These are phyloP conservation scores for Colletotrichum eleusines DNA, from an alignment of 2,329 filamentous ascomycete genomes.

Conservation along the genomic window DNA sequence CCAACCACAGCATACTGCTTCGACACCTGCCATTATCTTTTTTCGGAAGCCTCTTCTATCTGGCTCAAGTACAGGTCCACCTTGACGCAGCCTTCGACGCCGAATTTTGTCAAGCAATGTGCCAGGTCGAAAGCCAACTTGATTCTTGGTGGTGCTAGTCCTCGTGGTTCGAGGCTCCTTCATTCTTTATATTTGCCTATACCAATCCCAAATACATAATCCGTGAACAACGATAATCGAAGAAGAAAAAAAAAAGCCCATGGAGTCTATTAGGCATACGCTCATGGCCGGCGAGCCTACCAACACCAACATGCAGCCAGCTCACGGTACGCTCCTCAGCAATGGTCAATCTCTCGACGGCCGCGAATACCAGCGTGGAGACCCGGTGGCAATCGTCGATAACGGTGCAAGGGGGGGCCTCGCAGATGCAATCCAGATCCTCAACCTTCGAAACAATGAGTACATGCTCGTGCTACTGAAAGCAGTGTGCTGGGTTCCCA, in stretches of 20 bases:
- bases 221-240: background rate
- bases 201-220: background rate
- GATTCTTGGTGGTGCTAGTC: slow-evolving; percentile 24
- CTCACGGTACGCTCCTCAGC: slow-evolving; percentile 37
- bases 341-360: slow-evolving; percentile 39
- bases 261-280: slow-evolving; percentile 7
- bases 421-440: slow-evolving; percentile 27
- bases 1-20: slow-evolving; percentile 13
- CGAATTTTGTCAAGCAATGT: slow-evolving; percentile 27
- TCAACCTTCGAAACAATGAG: slow-evolving; percentile 36
- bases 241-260: slow-evolving; percentile 9
- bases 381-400: slow-evolving; percentile 37
- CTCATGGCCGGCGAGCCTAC: slow-evolving; percentile 1
- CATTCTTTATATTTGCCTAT: background rate
- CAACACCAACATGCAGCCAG: slow-evolving; percentile 36
- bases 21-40: background rate
- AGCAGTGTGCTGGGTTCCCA: slow-evolving; percentile 41
- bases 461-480: slow-evolving; percentile 34
- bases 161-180: slow-evolving; percentile 1
- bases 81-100: background rate
- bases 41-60: background rate
- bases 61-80: background rate
- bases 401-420: slow-evolving; percentile 29
- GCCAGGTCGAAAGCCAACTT: background rate
- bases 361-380: slow-evolving; percentile 31